These are phyloP conservation scores for Brettanomyces bruxellensis DNA, from an alignment of 805 yeast genomes.

Conservation along the genomic window DNA sequence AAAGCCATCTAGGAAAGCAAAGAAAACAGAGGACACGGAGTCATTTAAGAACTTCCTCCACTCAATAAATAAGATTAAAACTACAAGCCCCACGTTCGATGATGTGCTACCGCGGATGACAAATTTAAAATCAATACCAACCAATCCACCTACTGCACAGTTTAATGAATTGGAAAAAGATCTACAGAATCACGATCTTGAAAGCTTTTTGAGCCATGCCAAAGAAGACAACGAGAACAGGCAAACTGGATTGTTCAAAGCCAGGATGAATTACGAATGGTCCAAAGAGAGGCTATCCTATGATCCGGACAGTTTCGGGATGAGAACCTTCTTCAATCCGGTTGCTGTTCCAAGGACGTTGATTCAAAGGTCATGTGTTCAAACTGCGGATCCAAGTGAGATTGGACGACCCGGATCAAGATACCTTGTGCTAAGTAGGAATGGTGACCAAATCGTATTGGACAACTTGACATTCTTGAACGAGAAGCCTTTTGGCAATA, in stretches of 20 bases:
- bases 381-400: background rate
- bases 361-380: slow-evolving; percentile 5
- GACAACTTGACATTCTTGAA: too few relatives aligned
- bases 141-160: background rate
- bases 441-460: too few relatives aligned
- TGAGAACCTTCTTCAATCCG: slow-evolving; percentile 39
- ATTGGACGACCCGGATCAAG: too few relatives aligned
- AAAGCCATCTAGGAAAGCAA: background rate
- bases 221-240: slow-evolving; percentile 30
- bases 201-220: slow-evolving; percentile 34
- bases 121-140: slow-evolving; percentile 15
- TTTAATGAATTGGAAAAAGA: slow-evolving; percentile 1
- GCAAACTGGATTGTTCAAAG: slow-evolving; percentile 38
- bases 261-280: slow-evolving; percentile 45
- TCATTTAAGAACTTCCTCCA: slow-evolving; percentile 16
- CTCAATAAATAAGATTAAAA: slow-evolving; percentile 16
- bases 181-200: slow-evolving; percentile 21
- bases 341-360: slow-evolving; percentile 25
- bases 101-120: slow-evolving; percentile 18
- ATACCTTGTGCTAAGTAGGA: too few relatives aligned
- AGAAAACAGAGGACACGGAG: background rate
- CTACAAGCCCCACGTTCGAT: slow-evolving; percentile 2
- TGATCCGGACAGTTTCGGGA: slow-evolving; percentile 31
- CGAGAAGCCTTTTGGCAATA: too few relatives aligned
- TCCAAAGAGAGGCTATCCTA: slow-evolving; percentile 26